phyloP scores from a whole-genome alignment of 208 protist species.

The Trichomonas gallinae region DNA sequence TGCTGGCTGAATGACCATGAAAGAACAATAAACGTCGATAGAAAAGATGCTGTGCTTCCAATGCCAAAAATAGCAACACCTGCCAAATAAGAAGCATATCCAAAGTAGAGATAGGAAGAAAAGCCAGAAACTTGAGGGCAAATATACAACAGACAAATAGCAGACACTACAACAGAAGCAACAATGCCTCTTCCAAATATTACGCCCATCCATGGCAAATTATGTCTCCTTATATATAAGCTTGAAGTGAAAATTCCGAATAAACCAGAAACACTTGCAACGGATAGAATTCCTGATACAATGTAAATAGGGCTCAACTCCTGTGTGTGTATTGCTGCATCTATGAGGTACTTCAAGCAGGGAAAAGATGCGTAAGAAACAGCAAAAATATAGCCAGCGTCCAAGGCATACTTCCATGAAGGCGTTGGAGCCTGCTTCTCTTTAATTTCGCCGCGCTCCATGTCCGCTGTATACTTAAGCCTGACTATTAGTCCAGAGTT shows the following conservation, averaged over 20 bases:
- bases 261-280: background rate
- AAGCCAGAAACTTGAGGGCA: background rate
- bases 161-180: background rate
- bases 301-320: background rate
- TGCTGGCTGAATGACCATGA: background rate
- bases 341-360: background rate
- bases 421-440: background rate
- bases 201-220: background rate
- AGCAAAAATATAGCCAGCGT: background rate
- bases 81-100: background rate
- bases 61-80: background rate
- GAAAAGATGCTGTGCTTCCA: background rate
- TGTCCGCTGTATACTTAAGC: background rate
- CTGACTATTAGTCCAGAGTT: background rate
- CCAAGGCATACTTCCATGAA: background rate
- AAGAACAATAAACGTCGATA: background rate
- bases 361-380: background rate
- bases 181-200: background rate
- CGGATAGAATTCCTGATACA: background rate
- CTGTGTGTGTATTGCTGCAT: background rate
- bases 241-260: background rate
- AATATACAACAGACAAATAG: background rate
- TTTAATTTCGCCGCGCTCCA: background rate
- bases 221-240: background rate
- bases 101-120: background rate